Evolutionary conservation across 1,284 basidiomycete species (phyloP), one percentile per base, ranked within the genome.

Genomic region (Apiotrichum brassicae): DNA sequence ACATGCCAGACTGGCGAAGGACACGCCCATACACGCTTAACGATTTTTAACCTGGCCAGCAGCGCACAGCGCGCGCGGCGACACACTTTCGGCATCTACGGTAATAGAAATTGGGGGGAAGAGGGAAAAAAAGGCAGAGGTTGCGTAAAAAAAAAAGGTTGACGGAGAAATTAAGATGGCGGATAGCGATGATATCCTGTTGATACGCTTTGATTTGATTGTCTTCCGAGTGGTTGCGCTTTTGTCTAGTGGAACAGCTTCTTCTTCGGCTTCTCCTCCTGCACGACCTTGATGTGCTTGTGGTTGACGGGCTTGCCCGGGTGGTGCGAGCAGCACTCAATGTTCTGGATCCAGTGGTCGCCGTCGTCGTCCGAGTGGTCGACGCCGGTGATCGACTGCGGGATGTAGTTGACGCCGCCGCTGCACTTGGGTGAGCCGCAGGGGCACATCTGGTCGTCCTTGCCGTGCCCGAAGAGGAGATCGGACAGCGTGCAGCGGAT

Each of bases 401-500:
- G 73, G 18, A 71, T 70, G n/a, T 63, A 62, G 39, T 68, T 64
- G 49, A 75, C 57, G n/a, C 66, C 68, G 7, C 75, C 76, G 30
- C 74, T 73, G 48, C 73, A 75, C 41, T 73, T 68, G 43, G 73
- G 71, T 35, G 75, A 74, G 36, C 78, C 76, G 67, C 83, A 87
- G n/a, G 84, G 82, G 64, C 89, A 93, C 53, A 90, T 78, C 54
- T 92, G 76, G 35, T 82, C 83, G 62, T 83, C 82, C 8, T 79
- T 80, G 51, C 85, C 84, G 51, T 76, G 77, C 30, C 94, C 94
- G 63, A 86, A 83, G 49, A 97, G 77, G 40, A 98, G 74, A 66
- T 97, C 91, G n/a, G 87, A 86, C 47, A 98, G 80, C 23, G 95
- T 97, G 70, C 90, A 95, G 32, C 95, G 83, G 48, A 86, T 82